A percentile compares a stretch with the other conserved stretches of the same genome.
These are phyloP conservation scores for Asterochloris sp. DNA, from an alignment of 139 green algal genomes.

Conservation along the genomic window DNA sequence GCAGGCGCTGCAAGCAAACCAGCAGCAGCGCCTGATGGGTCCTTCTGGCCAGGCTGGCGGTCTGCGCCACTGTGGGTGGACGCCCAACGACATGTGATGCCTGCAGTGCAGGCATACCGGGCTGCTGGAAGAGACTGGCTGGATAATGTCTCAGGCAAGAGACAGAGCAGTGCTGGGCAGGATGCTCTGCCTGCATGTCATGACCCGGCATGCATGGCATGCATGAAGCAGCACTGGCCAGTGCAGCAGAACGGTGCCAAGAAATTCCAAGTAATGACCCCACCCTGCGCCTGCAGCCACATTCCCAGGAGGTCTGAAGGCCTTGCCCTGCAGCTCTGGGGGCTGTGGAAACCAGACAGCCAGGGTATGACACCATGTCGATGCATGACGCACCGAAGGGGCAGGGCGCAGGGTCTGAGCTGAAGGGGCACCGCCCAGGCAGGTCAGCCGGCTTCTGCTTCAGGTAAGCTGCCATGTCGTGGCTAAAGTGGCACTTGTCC, in stretches of 20 bases:
- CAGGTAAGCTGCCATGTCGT: constrained; percentile 66
- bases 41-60: constrained; percentile 7
- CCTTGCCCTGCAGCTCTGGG: not conserved
- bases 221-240: not conserved
- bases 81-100: constrained; percentile 64
- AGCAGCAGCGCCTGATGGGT: not conserved
- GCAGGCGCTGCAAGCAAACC: constrained; percentile 2
- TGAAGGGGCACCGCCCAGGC: constrained; percentile 71
- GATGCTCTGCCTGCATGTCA: too few species aligned
- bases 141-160: too few species aligned
- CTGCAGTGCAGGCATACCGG: constrained; percentile 12
- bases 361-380: constrained; percentile 1
- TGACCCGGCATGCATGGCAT: not conserved
- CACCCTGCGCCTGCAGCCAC: not conserved
- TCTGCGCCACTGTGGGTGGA: constrained; percentile 39
- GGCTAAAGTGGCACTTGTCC: constrained; percentile 64
- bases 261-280: too few species aligned
- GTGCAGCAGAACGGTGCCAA: not conserved
- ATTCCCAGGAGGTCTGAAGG: not conserved
- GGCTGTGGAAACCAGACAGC: not conserved
- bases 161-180: too few species aligned
- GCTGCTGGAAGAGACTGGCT: too few species aligned
- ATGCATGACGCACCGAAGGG: constrained; percentile 36
- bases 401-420: constrained; percentile 18
- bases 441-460: constrained; percentile 60